Evolutionary conservation across 192 early-diverging fungal species (phyloP).

Genomic region (Ambispora gerdemannii): DNA sequence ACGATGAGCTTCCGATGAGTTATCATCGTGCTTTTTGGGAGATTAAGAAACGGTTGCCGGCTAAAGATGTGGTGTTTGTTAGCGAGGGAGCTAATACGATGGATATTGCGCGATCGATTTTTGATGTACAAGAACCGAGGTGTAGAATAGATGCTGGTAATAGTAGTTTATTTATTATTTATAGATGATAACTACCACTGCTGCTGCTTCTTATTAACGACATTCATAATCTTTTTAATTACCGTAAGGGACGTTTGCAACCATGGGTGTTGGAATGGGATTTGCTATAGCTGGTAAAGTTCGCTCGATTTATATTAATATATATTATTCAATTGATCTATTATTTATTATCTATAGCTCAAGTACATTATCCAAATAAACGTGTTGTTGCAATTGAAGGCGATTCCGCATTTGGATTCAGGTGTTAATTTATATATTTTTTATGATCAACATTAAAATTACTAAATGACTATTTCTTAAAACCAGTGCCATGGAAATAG

Average conservation of each 20-base stretch:
- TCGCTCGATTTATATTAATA: background rate
- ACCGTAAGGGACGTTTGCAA: conserved; percentile 52
- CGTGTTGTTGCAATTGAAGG: conserved; percentile 67
- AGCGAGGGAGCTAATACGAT: conserved; percentile 78
- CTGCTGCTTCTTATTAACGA: no score
- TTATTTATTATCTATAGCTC: conserved; percentile 37
- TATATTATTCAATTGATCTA: background rate
- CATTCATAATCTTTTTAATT: no score
- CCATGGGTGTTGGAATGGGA: conserved; percentile 80
- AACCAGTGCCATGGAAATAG: conserved; percentile 67
- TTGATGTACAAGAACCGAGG: conserved; percentile 60
- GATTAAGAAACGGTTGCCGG: conserved; percentile 58
- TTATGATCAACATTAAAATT: background rate
- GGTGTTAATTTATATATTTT: conserved; percentile 29
- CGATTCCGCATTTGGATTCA: conserved; percentile 79
- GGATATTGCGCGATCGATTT: conserved; percentile 73
- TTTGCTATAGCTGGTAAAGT: conserved; percentile 57
- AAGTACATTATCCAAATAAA: conserved; percentile 49
- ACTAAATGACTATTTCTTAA: background rate
- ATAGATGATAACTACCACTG: no score
- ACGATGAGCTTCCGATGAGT: conserved; percentile 51
- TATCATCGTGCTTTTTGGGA: conserved; percentile 69
- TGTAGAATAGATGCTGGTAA: conserved; percentile 64
- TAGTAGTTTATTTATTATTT: background rate
- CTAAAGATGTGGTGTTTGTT: conserved; percentile 52